Percentiles rank a stretch among this genome's conserved stretches.
phyloP scores from a whole-genome alignment of 495 filamentous ascomycete species.

The Parmelia sp. region DNA sequence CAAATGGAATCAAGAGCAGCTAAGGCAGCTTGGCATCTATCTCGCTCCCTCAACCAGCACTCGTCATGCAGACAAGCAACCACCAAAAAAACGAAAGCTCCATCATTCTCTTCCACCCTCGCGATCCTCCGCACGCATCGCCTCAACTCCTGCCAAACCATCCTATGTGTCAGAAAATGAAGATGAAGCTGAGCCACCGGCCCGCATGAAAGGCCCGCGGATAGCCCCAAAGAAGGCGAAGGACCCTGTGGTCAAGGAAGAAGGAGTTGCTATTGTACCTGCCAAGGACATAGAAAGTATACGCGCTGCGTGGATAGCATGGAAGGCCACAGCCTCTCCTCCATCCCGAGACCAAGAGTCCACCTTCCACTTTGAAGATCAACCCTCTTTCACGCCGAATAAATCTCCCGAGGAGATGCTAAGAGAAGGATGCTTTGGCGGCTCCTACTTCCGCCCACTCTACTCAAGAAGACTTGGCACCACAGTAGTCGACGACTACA shows the following conservation, averaged over 20 bases:
- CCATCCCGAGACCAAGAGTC: constrained; percentile 37
- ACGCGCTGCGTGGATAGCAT: constrained; percentile 36
- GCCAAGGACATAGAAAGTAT: constrained; percentile 31
- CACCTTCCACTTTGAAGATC: constrained; percentile 37
- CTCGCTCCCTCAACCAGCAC: constrained; percentile 19
- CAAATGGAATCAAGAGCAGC: constrained; percentile 24
- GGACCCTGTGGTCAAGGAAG: background rate
- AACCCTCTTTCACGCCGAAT: constrained; percentile 41
- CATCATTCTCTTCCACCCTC: constrained; percentile 24
- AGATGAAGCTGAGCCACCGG: constrained; percentile 3
- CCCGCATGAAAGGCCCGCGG: background rate
- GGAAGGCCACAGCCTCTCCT: constrained; percentile 30
- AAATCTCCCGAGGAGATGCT: constrained; percentile 44
- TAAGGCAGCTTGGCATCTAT: constrained; percentile 29
- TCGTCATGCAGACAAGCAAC: background rate
- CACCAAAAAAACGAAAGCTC: constrained; percentile 28
- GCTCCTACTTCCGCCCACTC: constrained; percentile 42
- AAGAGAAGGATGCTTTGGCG: constrained; percentile 43
- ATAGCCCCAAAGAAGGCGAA: background rate
- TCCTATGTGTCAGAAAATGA: constrained; percentile 27
- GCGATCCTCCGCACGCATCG: constrained; percentile 35
- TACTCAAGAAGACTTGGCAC: constrained; percentile 35
- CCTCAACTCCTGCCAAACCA: constrained; percentile 23
- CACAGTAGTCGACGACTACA: constrained; percentile 37
- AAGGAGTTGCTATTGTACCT: constrained; percentile 7